Evolutionary conservation across 257 asterid genomes (phyloP).

Genomic region (Capsicum baccatum): DNA sequence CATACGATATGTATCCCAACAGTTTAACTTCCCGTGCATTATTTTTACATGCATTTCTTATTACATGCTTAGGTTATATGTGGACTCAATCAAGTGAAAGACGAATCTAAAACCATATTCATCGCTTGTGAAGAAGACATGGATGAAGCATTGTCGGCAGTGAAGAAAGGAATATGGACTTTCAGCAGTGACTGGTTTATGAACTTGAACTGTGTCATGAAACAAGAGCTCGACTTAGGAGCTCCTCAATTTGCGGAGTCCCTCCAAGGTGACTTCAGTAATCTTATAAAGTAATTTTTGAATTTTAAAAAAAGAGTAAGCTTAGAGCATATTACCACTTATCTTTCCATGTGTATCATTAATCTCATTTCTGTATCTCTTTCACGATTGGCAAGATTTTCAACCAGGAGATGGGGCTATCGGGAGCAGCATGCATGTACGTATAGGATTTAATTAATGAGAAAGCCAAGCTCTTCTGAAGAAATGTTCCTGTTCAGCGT

Average conservation of each 20-base stretch:
- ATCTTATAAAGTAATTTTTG: neutral
- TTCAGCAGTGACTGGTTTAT: slow-evolving; percentile 85
- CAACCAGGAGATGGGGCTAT: slow-evolving; percentile 36
- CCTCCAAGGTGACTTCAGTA: slow-evolving; percentile 43
- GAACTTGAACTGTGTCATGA: slow-evolving; percentile 87
- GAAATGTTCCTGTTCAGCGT: slow-evolving; percentile 50
- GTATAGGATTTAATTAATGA: slow-evolving; percentile 8
- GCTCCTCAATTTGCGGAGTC: slow-evolving; percentile 85
- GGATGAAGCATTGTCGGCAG: slow-evolving; percentile 76
- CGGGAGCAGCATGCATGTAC: slow-evolving; percentile 2
- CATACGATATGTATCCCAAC: neutral
- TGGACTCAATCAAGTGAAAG: slow-evolving; percentile 48
- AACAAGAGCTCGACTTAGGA: slow-evolving; percentile 80
- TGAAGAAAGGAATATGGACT: slow-evolving; percentile 65
- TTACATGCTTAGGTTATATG: slow-evolving; percentile 53
- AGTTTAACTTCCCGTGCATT: slow-evolving; percentile 6
- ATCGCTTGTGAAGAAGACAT: slow-evolving; percentile 85
- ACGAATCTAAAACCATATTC: slow-evolving; percentile 57
- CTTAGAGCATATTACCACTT: neutral
- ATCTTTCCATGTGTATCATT: neutral
- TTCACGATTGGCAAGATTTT: slow-evolving; percentile 44
- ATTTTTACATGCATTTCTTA: slow-evolving; percentile 15
- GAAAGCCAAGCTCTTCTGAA: slow-evolving; percentile 33
- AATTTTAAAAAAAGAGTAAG: neutral
- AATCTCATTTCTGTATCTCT: neutral